A percentile compares a stretch with the other conserved stretches of the same genome.
Conservation (phyloP, 352 stramenopile species). For the Thraustotheca clavata region DNA sequence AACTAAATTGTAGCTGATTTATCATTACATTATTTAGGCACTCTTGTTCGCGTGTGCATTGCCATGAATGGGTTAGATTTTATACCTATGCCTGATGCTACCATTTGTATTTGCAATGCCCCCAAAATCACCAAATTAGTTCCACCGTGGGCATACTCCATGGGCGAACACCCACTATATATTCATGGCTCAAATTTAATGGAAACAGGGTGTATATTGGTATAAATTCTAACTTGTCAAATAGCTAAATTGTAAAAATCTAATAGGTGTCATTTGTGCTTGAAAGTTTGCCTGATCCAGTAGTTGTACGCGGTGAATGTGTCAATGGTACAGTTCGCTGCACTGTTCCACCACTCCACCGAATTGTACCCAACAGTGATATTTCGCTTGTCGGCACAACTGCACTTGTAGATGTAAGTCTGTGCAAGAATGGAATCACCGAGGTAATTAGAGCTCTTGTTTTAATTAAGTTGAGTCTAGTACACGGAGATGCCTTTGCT, state of each 20-base stretch:
- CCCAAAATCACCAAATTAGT: slow-evolving; percentile 7
- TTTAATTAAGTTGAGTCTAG: slow-evolving; percentile 25
- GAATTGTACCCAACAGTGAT: not conserved
- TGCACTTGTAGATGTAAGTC: not conserved
- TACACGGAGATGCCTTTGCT: slow-evolving; percentile 43
- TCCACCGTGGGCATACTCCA: slow-evolving; percentile 12
- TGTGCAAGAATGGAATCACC: not conserved
- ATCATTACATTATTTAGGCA: not conserved
- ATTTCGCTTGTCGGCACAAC: slow-evolving; percentile 2
- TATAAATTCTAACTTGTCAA: not conserved
- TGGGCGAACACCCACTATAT: not conserved
- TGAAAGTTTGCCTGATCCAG: not conserved
- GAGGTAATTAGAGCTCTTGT: not conserved
- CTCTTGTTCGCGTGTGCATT: slow-evolving; percentile 10
- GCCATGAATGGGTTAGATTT: slow-evolving; percentile 20
- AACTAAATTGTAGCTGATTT: not conserved
- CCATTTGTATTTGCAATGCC: slow-evolving; percentile 6
- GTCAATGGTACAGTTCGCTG: slow-evolving; percentile 1
- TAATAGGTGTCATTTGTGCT: slow-evolving; percentile 19
- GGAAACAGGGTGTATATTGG: slow-evolving; percentile 6
- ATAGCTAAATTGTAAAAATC: no score
- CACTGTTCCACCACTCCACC: not conserved
- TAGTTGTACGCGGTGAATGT: not conserved
- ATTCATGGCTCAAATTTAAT: slow-evolving; percentile 18
- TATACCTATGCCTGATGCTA: slow-evolving; percentile 5